A percentile compares a stretch with the other conserved stretches of the same genome.
phyloP scores from a whole-genome alignment of 2,329 filamentous ascomycete genomes.

The Hymenoscyphus occultus region DNA sequence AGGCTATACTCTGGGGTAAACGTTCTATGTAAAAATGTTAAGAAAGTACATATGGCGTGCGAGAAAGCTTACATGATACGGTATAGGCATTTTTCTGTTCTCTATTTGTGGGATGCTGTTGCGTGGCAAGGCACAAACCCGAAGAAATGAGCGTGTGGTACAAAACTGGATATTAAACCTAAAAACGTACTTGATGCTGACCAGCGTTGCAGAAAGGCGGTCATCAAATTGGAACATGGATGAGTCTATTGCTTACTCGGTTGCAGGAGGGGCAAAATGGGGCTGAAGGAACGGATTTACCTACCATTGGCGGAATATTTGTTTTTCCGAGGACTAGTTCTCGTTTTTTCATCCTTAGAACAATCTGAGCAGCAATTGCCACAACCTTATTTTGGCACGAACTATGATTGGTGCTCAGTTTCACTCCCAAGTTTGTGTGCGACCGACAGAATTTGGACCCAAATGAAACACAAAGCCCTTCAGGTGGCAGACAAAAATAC shows the following conservation, averaged over 20 bases:
- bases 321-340: no score
- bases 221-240: neutral
- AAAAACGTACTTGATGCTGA: neutral
- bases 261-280: neutral
- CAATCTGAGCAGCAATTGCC: no score
- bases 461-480: neutral
- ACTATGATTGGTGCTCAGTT: no score
- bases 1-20: no score
- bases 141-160: neutral
- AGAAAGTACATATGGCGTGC: neutral
- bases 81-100: neutral
- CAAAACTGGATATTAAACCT: neutral
- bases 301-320: neutral
- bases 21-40: neutral
- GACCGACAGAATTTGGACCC: neutral
- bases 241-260: neutral
- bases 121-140: neutral
- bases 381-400: no score
- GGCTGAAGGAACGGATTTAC: neutral
- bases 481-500: neutral
- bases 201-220: neutral
- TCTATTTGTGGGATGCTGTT: neutral
- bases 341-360: no score
- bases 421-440: neutral
- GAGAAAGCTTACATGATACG: neutral